Conservation (phyloP, 2,329 filamentous ascomycete genomes). For the Clonostachys rosea region DNA sequence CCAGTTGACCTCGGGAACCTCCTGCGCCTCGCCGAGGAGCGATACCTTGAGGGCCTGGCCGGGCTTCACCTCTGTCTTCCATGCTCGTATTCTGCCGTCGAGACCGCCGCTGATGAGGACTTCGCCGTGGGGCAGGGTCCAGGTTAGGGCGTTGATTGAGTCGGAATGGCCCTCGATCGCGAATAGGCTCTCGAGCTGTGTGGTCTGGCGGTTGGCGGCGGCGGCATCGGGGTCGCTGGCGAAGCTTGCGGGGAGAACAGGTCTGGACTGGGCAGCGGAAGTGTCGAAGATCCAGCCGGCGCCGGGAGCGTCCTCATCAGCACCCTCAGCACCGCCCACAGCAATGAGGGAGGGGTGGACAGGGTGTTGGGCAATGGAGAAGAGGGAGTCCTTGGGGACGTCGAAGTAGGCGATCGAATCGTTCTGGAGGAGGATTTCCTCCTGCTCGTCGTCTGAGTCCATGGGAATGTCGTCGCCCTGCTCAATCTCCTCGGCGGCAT, state of each 20-base stretch:
- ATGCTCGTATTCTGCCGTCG: constrained; percentile 76
- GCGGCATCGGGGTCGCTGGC: constrained; percentile 57
- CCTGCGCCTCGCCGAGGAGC: constrained; percentile 73
- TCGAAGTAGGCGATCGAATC: constrained; percentile 94
- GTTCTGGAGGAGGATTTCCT: constrained; percentile 80
- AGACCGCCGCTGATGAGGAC: constrained; percentile 83
- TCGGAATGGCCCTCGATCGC: constrained; percentile 87
- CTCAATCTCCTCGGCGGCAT: constrained; percentile 71
- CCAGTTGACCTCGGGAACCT: constrained; percentile 97
- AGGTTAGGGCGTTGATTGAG: constrained; percentile 81
- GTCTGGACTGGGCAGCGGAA: constrained; percentile 54
- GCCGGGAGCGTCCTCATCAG: constrained; percentile 59
- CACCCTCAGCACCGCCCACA: constrained; percentile 71
- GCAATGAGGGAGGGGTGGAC: constrained; percentile 71
- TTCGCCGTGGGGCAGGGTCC: constrained; percentile 78
- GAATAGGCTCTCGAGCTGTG: constrained; percentile 60
- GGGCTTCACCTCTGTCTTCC: constrained; percentile 45
- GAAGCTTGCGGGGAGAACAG: constrained; percentile 73
- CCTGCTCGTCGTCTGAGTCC: constrained; percentile 67
- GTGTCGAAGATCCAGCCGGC: constrained; percentile 84
- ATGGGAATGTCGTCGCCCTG: constrained; percentile 67
- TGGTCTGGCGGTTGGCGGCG: constrained; percentile 44
- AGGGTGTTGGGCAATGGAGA: constrained; percentile 92
- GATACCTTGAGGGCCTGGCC: constrained; percentile 44
- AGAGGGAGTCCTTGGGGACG: constrained; percentile 83